Base-by-base conservation (phyloP, 768 basidiomycete genomes). In the Dioszegia crocea region DNA sequence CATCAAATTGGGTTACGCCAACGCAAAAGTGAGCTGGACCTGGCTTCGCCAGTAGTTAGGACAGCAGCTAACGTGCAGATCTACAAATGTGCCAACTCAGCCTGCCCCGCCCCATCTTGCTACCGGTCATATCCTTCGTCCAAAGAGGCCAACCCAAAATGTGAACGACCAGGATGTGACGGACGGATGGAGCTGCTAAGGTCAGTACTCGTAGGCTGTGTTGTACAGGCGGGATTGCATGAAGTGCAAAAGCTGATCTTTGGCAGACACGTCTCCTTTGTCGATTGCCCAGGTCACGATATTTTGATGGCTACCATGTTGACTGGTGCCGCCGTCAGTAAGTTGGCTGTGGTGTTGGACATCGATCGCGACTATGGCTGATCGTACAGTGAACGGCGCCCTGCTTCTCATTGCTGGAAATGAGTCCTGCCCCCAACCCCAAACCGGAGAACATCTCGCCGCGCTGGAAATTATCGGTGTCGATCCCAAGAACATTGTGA, bases 251-350 rank as follows among this genome's bases (percentile, higher is more conserved):
- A 56, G 44, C 60, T 61, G 56, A 65, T 41, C 39, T 5, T 19
- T 40, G 16, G 27, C 56, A 79, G 81, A 65, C 96, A 99, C 71
- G 93, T 98, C 72, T 98, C 94, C 2, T 99, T 99, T 78, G 96
- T 99, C 74, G 96, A 99, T 78, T 81, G 80, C 71, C 91, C 89
- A 1, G 90, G 93, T 62, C 93, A 94, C 84, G 92, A 97, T 78
- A 98, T 99, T 86, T 86, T 99, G 78, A 99, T 99, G 96, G 96
- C 96, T 50, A 99, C 94, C 64, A 99, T 99, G 96, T 82, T 99
- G 68, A 98, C 98, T 83, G 96, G 94, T 78, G 96, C 96, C 40
- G 96, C 96, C 10, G 94, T 98, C 82, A 99, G 71, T 73, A 55
- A 58, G 71, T 33, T 14, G n/a, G n/a, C 33, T 33, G 14, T 33